A percentile compares a stretch with the other conserved stretches of the same genome.
phyloP scores from a whole-genome alignment of 1,139 yeast genomes.

The Candida labiduridarum region DNA sequence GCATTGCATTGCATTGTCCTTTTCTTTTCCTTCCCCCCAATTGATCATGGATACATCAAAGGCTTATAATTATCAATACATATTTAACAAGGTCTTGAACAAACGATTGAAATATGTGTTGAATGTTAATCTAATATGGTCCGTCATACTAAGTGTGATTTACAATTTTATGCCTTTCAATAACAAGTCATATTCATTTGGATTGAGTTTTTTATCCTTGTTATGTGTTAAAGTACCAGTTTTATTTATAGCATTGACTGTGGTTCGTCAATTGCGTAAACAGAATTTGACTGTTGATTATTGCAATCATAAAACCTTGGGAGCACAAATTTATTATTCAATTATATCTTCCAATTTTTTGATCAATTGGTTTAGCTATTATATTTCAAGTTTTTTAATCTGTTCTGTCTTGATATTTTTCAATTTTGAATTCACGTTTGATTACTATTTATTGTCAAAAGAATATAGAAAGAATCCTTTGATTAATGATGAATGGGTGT shows the following conservation, averaged over 20 bases:
- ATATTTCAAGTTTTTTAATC: conserved; percentile 36
- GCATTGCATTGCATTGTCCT: background rate
- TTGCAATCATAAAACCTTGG: conserved; percentile 50
- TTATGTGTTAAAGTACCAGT: conserved; percentile 33
- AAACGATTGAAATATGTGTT: conserved; percentile 41
- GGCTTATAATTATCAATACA: conserved; percentile 25
- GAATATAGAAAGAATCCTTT: conserved; percentile 56
- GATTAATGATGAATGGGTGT: conserved; percentile 65
- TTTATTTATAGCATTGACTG: conserved; percentile 28
- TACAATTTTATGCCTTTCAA: conserved; percentile 30
- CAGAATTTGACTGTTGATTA: conserved; percentile 54
- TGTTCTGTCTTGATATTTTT: conserved; percentile 28
- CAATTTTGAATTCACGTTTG: conserved; percentile 29
- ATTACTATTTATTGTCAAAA: conserved; percentile 43
- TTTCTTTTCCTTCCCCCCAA: conserved; percentile 7
- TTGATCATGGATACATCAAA: conserved; percentile 3
- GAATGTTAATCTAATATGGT: conserved; percentile 31
- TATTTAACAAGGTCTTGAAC: conserved; percentile 34
- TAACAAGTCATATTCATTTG: conserved; percentile 16
- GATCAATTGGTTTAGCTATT: conserved; percentile 37
- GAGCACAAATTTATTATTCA: conserved; percentile 50
- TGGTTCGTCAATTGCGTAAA: conserved; percentile 53
- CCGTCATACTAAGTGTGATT: conserved; percentile 28
- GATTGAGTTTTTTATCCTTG: conserved; percentile 33
- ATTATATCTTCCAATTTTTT: conserved; percentile 44